Conservation (phyloP, 352 stramenopile species). For the Pythium biforme region DNA sequence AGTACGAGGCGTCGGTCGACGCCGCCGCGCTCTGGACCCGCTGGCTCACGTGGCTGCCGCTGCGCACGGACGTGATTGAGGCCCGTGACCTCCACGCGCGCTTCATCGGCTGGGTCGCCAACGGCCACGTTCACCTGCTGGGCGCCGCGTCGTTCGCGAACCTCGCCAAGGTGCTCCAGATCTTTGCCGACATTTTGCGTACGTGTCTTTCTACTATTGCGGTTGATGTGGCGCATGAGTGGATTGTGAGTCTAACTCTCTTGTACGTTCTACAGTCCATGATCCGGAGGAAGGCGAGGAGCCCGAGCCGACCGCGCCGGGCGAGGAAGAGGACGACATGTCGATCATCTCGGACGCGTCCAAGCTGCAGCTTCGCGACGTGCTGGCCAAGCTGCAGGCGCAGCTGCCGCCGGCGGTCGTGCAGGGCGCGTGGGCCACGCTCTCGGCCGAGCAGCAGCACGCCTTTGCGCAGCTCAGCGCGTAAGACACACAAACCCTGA, state of each 20-base stretch:
- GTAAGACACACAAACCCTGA: neutral
- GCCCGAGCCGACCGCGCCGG: conserved; percentile 20
- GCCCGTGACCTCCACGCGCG: conserved; percentile 74
- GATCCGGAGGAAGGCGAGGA: conserved; percentile 59
- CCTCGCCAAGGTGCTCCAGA: conserved; percentile 64
- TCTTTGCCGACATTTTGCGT: conserved; percentile 73
- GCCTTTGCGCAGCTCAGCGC: conserved; percentile 54
- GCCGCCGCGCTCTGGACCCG: conserved; percentile 58
- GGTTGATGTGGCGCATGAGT: neutral
- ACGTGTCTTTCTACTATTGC: conserved; percentile 27
- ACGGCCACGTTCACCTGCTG: conserved; percentile 58
- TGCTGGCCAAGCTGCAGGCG: conserved; percentile 68
- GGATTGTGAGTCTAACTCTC: neutral
- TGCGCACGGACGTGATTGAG: conserved; percentile 78
- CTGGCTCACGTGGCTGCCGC: conserved; percentile 82
- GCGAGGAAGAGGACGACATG: conserved; percentile 66
- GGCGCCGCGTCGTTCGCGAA: conserved; percentile 62
- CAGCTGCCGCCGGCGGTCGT: conserved; percentile 59
- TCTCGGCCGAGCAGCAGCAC: conserved; percentile 71
- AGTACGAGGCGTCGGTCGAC: conserved; percentile 56
- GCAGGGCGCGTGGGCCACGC: conserved; percentile 64
- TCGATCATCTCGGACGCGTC: conserved; percentile 63
- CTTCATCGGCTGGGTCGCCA: conserved; percentile 61
- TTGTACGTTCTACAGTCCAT: conserved; percentile 43
- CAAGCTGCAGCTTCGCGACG: conserved; percentile 52